Evolutionary conservation across 2,329 filamentous ascomycete species (phyloP), one percentile per base, ranked within the genome.

Genomic region (Apiospora hydei): DNA sequence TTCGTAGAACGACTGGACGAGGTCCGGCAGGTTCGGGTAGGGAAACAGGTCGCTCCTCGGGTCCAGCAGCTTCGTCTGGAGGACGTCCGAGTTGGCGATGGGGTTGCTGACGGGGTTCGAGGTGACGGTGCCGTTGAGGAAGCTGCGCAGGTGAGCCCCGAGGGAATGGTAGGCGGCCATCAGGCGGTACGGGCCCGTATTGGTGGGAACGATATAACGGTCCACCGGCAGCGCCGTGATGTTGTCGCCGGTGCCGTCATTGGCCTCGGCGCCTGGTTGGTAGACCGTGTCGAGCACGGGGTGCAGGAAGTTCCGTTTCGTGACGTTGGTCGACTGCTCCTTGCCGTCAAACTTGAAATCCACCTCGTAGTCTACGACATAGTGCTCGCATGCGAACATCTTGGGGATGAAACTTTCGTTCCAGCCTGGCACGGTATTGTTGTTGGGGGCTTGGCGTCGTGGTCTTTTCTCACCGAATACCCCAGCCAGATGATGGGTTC

Each of bases 1-100:
- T 67, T 84, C 78, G 75, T 84, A 83, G 30, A 83, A 76, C 4
- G 70, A 72, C 67, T 81, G 78, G 38, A 84, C 73, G 11, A 74
- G 71, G 0, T 74, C n/a, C 21, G 72, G 67, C 5, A 84, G 73
- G 47, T 82, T 74, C 1, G 76, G 51, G 14, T 75, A 74, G 1
- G 81, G 76, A 34, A 83, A 79, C 71, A 78, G 82, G 51, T 81
- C 80, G 7, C 75, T 80, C 14, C 77, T 77, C 30, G 73, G 78
- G 74, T 83, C 77, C 24, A 87, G 78, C 1, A 88, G 78, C n/a
- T 80, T 80, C 1, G 85, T 87, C 72, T 84, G 83, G 10, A 83
- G 79, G 24, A 83, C 80, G 4, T 83, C 78, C 0, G 81, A 81
- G 68, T 78, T 78, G 41, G 75, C 77, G 10, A 81, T 76, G 5